Evolutionary conservation across 202 grass and related monocot species (phyloP).

Genomic region (Eragrostis tef): DNA sequence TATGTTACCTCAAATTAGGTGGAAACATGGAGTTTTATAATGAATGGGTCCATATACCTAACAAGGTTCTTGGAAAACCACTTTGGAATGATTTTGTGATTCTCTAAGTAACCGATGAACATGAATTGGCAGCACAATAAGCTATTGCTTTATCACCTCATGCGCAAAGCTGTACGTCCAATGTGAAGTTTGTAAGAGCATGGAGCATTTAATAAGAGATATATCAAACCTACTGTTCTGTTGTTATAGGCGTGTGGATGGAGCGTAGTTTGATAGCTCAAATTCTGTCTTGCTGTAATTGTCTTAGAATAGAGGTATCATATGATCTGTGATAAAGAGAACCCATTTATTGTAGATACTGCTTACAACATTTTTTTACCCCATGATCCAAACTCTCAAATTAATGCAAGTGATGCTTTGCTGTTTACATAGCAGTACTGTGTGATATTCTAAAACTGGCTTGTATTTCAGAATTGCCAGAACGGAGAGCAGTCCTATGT

Average conservation of each 20-base stretch:
- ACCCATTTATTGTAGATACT: conserved; percentile 19
- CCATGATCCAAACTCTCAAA: conserved; percentile 12
- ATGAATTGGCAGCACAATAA: neutral
- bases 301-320: conserved; percentile 10
- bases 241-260: neutral
- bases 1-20: neutral
- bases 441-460: conserved; percentile 49
- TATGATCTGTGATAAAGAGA: neutral
- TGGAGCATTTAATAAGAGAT: neutral
- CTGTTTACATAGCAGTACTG: conserved; percentile 36
- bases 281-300: conserved; percentile 2
- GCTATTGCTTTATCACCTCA: conserved; percentile 10
- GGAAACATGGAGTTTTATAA: conserved; percentile 16
- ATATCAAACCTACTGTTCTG: neutral
- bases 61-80: conserved; percentile 6
- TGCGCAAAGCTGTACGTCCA: neutral
- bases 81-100: neutral
- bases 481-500: conserved; percentile 61
- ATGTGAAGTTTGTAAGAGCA: conserved; percentile 3
- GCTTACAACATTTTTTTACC: conserved; percentile 23
- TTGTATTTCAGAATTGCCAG: conserved; percentile 65
- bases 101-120: conserved; percentile 10
- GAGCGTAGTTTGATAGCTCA: conserved; percentile 25
- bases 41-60: neutral
- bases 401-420: conserved; percentile 27